These are phyloP conservation scores for Paraleonurus japonicus DNA, from an alignment of 257 asterid genomes.

Conservation along the genomic window DNA sequence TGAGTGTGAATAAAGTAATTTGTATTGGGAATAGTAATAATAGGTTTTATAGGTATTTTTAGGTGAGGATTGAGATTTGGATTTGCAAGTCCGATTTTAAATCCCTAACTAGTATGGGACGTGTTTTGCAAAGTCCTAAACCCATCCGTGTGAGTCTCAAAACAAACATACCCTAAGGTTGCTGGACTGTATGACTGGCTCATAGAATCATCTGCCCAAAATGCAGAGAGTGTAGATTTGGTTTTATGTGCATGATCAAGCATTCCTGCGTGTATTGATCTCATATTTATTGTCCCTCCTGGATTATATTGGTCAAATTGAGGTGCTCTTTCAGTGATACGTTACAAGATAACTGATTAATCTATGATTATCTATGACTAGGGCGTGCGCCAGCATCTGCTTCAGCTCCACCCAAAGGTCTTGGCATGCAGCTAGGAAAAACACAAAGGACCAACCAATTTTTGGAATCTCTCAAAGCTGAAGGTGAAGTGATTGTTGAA, in stretches of 20 bases:
- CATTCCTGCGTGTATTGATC: not conserved
- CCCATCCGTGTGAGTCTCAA: no score
- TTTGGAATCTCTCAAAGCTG: conserved; percentile 88
- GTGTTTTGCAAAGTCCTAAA: no score
- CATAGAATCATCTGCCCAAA: conserved; percentile 2
- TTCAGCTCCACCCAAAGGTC: conserved; percentile 83
- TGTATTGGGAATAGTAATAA: no score
- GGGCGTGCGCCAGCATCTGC: conserved; percentile 79
- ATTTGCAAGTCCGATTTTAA: no score
- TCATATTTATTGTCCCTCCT: not conserved
- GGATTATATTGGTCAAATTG: not conserved
- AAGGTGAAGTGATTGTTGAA: conserved; percentile 83
- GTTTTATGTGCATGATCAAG: not conserved
- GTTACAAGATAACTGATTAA: not conserved
- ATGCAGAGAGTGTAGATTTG: not conserved
- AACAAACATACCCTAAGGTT: no score
- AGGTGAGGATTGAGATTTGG: no score
- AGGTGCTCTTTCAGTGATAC: not conserved
- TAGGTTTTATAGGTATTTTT: no score
- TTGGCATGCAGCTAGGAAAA: conserved; percentile 90
- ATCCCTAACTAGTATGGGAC: no score
- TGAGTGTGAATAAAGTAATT: no score
- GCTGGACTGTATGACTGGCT: not conserved
- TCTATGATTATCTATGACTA: conserved; percentile 28
- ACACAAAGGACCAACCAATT: conserved; percentile 77